phyloP scores from a whole-genome alignment of 257 asterid species.

The Fraxinus quadrangulata region DNA sequence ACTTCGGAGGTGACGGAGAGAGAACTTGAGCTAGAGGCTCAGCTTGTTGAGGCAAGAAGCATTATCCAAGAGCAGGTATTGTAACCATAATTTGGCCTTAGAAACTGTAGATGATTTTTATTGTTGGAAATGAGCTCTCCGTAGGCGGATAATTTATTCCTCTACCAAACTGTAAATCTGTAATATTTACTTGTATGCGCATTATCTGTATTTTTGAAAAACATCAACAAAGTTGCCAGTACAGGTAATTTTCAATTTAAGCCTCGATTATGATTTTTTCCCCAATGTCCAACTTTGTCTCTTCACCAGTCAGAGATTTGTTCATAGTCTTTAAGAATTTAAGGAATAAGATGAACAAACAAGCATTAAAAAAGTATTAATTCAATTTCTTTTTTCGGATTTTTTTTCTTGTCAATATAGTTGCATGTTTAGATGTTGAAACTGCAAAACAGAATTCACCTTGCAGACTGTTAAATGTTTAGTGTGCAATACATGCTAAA shows the following conservation, averaged over 20 bases:
- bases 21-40: conserved; percentile 99
- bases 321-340: background rate
- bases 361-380: background rate
- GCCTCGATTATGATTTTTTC: background rate
- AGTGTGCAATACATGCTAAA: background rate
- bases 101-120: background rate
- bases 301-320: background rate
- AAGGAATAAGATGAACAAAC: background rate
- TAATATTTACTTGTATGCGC: background rate
- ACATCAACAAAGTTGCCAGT: background rate
- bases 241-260: background rate
- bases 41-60: conserved; percentile 98
- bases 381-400: background rate
- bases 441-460: background rate
- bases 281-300: background rate
- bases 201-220: background rate
- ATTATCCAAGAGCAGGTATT: conserved; percentile 97
- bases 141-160: background rate
- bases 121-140: background rate
- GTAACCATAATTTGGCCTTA: background rate
- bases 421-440: background rate
- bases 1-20: conserved; percentile 91
- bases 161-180: background rate
- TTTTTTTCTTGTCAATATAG: background rate
- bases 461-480: background rate